Conservation (phyloP, 179 eudicot species). For the Nepenthes alata region DNA sequence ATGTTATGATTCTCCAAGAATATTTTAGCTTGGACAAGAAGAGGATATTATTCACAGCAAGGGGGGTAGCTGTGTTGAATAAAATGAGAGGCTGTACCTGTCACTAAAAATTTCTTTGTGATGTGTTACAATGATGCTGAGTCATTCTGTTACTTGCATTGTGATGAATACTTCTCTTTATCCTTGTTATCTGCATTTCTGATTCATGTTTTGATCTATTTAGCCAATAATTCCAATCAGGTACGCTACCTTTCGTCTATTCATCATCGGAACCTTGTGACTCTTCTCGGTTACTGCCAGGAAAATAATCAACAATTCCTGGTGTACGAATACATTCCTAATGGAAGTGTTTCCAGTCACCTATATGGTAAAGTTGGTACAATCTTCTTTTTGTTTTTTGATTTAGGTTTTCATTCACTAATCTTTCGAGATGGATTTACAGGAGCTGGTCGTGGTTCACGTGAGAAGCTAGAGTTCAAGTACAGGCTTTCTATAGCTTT, state of each 20-base stretch:
- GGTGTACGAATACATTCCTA: constrained; percentile 85
- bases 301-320: constrained; percentile 72
- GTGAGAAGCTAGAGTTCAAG: constrained; percentile 94
- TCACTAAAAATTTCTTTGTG: no score
- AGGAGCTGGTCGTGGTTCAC: constrained; percentile 65
- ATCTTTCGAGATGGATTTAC: constrained; percentile 10
- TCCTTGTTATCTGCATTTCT: neutral
- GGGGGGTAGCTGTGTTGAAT: no score
- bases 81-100: no score
- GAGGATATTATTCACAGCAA: no score
- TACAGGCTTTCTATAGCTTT: constrained; percentile 91
- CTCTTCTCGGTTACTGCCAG: constrained; percentile 89
- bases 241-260: constrained; percentile 87
- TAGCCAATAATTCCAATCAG: constrained; percentile 26
- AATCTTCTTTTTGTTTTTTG: constrained; percentile 2
- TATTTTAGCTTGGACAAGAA: no score
- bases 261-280: constrained; percentile 89
- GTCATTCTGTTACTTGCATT: no score
- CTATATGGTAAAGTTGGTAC: constrained; percentile 57
- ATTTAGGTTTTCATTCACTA: constrained; percentile 3
- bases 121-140: no score
- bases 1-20: no score
- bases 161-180: no score
- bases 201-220: constrained; percentile 6
- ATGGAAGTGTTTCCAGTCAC: constrained; percentile 94